Conservation (phyloP, 129 eudicot genomes). For the Oenanthe sinensis region DNA sequence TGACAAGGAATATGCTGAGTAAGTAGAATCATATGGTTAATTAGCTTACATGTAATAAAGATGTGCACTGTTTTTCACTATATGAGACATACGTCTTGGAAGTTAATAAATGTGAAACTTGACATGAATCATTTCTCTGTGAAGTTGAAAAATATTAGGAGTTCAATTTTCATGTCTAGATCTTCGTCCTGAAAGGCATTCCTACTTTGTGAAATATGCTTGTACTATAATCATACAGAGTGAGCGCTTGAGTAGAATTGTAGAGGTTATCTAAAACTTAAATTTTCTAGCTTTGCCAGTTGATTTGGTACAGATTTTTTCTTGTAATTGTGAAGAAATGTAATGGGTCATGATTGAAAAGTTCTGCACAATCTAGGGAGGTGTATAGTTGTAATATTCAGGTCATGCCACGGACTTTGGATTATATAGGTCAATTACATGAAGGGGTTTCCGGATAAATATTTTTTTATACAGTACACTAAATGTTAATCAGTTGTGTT, state of each 20-base stretch:
- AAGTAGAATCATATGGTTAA: neutral
- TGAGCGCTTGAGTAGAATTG: neutral
- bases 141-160: neutral
- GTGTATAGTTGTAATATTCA: neutral
- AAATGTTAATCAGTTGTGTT: neutral
- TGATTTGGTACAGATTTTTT: neutral
- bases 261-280: neutral
- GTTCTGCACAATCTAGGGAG: neutral
- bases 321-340: neutral
- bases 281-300: neutral
- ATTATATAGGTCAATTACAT: neutral
- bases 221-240: neutral
- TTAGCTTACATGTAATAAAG: neutral
- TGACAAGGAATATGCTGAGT: constrained; percentile 16
- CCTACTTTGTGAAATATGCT: neutral
- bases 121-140: neutral
- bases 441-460: neutral
- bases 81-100: neutral
- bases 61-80: neutral
- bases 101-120: neutral
- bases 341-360: neutral
- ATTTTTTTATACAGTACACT: neutral
- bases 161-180: neutral
- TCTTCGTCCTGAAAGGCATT: neutral
- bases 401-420: neutral